These are phyloP conservation scores for Yarrowia sp. DNA, from an alignment of 805 yeast species.

Conservation along the genomic window DNA sequence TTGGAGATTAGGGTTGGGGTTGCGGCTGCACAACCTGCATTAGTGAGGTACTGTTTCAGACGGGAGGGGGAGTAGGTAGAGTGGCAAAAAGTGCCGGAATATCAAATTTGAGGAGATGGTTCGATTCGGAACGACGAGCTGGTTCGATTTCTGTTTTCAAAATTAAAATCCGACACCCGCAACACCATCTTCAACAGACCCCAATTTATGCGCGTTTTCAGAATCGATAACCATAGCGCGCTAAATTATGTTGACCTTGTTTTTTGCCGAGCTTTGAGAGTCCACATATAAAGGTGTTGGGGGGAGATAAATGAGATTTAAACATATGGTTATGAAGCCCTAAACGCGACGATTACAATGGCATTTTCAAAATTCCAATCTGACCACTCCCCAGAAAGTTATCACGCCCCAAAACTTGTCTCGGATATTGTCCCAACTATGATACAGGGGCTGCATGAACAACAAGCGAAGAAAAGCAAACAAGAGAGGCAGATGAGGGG, in stretches of 20 bases:
- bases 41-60: constrained; percentile 14
- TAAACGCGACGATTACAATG: no score
- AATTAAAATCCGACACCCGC: background rate
- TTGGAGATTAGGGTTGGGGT: constrained; percentile 22
- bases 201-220: background rate
- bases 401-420: background rate
- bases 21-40: constrained; percentile 4
- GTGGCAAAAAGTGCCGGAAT: no score
- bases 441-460: constrained; percentile 15
- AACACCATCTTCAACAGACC: no score
- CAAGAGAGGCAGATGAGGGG: no score
- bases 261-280: no score
- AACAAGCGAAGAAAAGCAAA: background rate
- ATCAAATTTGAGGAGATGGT: no score
- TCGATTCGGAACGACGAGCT: background rate
- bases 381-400: background rate
- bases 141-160: background rate
- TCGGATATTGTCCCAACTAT: background rate
- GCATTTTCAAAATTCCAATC: background rate
- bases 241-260: background rate
- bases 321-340: background rate
- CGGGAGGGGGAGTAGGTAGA: no score
- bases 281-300: no score
- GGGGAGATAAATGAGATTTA: background rate
- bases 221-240: background rate